Conservation (phyloP, 805 yeast species). For the Candida ovalis region DNA sequence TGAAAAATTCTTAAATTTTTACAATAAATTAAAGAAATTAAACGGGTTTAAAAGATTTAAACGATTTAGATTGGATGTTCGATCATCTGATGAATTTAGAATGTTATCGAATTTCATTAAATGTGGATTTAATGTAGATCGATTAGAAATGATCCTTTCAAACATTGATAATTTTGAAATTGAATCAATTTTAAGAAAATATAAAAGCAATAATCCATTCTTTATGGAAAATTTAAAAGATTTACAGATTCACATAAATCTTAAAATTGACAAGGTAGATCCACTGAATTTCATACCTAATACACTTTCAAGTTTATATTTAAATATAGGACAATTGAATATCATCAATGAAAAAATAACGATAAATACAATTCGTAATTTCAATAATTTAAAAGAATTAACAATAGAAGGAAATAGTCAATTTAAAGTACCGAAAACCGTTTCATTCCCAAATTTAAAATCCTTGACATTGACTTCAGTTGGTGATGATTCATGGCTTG, state of each 20-base stretch:
- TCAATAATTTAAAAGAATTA: neutral
- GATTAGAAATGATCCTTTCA: neutral
- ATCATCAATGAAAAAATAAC: neutral
- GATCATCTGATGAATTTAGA: slow-evolving; percentile 15
- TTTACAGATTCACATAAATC: neutral
- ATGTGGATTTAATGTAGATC: slow-evolving; percentile 6
- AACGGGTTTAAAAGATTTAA: slow-evolving; percentile 7
- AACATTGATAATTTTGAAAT: neutral
- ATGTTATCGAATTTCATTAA: slow-evolving; percentile 13
- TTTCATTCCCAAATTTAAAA: neutral
- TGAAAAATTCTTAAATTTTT: slow-evolving; percentile 13
- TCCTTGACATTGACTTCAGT: neutral
- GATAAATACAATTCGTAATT: neutral
- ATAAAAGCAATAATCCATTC: too few relatives aligned
- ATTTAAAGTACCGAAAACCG: neutral
- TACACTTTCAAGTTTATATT: neutral
- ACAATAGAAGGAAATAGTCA: neutral
- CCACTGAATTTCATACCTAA: neutral
- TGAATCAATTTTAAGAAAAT: neutral
- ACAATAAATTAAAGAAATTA: slow-evolving; percentile 6
- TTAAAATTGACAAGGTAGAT: neutral
- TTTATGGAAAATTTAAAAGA: neutral
- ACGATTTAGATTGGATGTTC: slow-evolving; percentile 5
- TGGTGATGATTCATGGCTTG: neutral
- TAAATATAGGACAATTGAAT: neutral